These are phyloP conservation scores for Pseudogymnoascus sp. DNA, from an alignment of 2,329 filamentous ascomycete genomes.

Conservation along the genomic window DNA sequence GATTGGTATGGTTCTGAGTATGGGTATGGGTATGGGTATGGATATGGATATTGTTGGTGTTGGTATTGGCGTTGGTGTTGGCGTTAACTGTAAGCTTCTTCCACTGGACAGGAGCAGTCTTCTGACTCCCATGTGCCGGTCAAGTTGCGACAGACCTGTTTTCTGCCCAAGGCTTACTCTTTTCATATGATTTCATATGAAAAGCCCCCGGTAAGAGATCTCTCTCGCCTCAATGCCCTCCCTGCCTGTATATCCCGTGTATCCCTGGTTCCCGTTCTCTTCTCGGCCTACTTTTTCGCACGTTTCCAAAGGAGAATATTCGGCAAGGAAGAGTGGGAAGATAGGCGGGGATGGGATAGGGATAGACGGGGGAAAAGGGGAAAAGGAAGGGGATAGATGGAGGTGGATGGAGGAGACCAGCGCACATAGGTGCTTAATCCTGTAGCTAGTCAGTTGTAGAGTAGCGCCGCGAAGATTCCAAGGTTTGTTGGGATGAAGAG, in stretches of 20 bases:
- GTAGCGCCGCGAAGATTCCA: not conserved
- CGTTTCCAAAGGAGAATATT: not conserved
- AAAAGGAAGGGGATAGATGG: not conserved
- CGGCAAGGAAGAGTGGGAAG: not conserved
- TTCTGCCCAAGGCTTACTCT: not conserved
- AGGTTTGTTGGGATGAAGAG: not conserved
- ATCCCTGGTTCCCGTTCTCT: not conserved
- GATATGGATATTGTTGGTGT: not conserved
- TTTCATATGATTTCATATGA: conserved; percentile 7
- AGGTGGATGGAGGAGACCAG: not conserved
- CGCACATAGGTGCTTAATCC: not conserved
- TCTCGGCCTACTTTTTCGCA: not conserved
- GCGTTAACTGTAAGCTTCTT: not conserved
- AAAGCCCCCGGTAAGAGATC: not conserved
- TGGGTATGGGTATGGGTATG: no score
- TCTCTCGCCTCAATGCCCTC: not conserved
- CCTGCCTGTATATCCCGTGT: not conserved
- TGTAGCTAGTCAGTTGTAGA: conserved; percentile 3
- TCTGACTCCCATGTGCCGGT: not conserved
- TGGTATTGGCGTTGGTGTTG: not conserved
- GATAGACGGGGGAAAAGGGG: not conserved
- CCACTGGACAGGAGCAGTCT: not conserved
- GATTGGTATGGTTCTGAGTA: not conserved
- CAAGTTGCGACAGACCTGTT: not conserved
- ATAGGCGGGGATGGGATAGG: not conserved